phyloP scores from a whole-genome alignment of 208 protist species.

The Blastocrithidia nonstop region DNA sequence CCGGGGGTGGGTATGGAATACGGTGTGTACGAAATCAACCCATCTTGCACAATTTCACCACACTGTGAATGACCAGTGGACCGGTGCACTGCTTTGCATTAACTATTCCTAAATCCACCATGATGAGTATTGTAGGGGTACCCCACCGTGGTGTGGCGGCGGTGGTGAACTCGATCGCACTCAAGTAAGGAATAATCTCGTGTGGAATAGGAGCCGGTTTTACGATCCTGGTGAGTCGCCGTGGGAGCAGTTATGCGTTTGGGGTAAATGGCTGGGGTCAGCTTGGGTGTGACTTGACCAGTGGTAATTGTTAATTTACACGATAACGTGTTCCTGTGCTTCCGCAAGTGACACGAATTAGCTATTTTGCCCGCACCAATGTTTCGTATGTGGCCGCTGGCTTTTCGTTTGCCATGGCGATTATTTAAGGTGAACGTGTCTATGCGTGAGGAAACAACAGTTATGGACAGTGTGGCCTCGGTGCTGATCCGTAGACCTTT shows the following conservation, averaged over 20 bases:
- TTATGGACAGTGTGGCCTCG: conserved; percentile 64
- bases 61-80: conserved; percentile 29
- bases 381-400: conserved; percentile 37
- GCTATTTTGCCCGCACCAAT: conserved; percentile 34
- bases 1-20: conserved; percentile 45
- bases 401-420: conserved; percentile 37
- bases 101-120: conserved; percentile 37
- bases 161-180: conserved; percentile 13
- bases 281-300: conserved; percentile 49
- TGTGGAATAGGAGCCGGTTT: conserved; percentile 56
- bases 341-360: conserved; percentile 37
- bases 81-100: conserved; percentile 46
- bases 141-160: conserved; percentile 36
- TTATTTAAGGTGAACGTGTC: conserved; percentile 57
- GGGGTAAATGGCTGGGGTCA: conserved; percentile 69
- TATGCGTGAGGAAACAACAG: conserved; percentile 76
- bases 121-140: conserved; percentile 41
- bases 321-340: conserved; percentile 48
- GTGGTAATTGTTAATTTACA: conserved; percentile 23
- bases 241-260: conserved; percentile 47
- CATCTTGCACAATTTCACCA: conserved; percentile 50
- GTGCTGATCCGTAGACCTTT: conserved; percentile 34
- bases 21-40: conserved; percentile 38
- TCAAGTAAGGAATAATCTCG: conserved; percentile 54
- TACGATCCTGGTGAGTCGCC: conserved; percentile 50